Percentiles rank a stretch among this genome's conserved stretches.
Evolutionary conservation across 1,284 basidiomycete species (phyloP).

Genomic region (Malassezia vespertilionis): DNA sequence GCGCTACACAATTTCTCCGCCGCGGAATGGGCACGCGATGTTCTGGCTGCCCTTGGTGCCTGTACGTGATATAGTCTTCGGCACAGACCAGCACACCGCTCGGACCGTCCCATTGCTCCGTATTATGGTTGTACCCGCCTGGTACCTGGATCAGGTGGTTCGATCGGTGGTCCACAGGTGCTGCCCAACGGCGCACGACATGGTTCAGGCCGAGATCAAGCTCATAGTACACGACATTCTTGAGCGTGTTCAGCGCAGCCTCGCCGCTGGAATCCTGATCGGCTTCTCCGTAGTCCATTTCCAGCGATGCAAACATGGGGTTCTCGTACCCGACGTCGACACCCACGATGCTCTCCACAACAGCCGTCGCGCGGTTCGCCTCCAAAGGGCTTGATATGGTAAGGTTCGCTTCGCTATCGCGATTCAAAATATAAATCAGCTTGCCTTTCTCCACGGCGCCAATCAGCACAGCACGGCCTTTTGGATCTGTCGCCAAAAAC

Average conservation of each 20-base stretch:
- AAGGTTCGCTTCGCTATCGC: conserved; percentile 43
- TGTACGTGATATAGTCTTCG: conserved; percentile 45
- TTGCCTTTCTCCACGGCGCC: conserved; percentile 44
- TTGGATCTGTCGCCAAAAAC: conserved; percentile 45
- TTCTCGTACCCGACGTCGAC: conserved; percentile 47
- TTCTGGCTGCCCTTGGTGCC: conserved; percentile 39
- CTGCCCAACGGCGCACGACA: conserved; percentile 44
- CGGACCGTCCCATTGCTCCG: conserved; percentile 45
- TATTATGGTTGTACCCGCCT: conserved; percentile 42
- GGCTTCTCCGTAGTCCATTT: conserved; percentile 44
- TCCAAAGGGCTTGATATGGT: conserved; percentile 46
- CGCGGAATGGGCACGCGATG: conserved; percentile 45
- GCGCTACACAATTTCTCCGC: conserved; percentile 32
- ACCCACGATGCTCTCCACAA: conserved; percentile 41
- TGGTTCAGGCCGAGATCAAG: conserved; percentile 47
- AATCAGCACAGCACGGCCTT: conserved; percentile 43
- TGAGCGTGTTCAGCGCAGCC: conserved; percentile 30
- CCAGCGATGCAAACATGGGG: conserved; percentile 43
- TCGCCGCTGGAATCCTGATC: conserved; percentile 41
- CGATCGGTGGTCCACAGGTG: conserved; percentile 34
- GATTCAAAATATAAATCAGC: conserved; percentile 45
- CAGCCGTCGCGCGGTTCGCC: conserved; percentile 35
- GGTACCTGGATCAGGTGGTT: conserved; percentile 42
- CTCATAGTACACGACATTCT: conserved; percentile 46
- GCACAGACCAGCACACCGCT: conserved; percentile 45